A percentile compares a stretch with the other conserved stretches of the same genome.
phyloP scores from a whole-genome alignment of 1,284 basidiomycete genomes.

The Paramarasmius palmivorus region DNA sequence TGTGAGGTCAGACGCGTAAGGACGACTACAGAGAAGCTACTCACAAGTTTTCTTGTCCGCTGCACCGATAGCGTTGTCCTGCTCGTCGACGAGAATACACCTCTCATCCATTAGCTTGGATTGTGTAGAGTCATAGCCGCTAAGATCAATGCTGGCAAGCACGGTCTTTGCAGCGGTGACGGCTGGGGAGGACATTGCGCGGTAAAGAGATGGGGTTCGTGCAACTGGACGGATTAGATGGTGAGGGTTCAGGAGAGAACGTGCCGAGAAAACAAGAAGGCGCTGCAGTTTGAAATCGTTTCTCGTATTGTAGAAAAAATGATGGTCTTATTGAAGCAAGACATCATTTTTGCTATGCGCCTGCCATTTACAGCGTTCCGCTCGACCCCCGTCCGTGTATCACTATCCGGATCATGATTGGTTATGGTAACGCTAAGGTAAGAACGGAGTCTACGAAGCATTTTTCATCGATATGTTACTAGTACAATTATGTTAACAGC shows the following conservation, averaged over 20 bases:
- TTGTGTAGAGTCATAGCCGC: slow-evolving; percentile 79
- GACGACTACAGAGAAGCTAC: slow-evolving; percentile 23
- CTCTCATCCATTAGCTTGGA: slow-evolving; percentile 95
- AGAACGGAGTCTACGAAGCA: neutral
- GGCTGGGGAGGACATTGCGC: slow-evolving; percentile 55
- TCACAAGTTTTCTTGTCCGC: slow-evolving; percentile 96
- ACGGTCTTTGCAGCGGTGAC: slow-evolving; percentile 57
- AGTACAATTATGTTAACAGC: too few relatives aligned
- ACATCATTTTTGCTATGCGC: too few relatives aligned
- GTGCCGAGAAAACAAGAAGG: neutral
- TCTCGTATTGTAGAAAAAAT: too few relatives aligned
- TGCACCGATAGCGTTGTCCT: slow-evolving; percentile 89
- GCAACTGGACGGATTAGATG: neutral
- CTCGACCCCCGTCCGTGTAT: too few relatives aligned
- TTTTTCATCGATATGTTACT: neutral
- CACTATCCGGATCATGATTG: too few relatives aligned
- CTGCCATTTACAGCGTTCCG: neutral
- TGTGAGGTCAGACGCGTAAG: neutral
- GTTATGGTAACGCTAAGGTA: too few relatives aligned
- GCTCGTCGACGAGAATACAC: slow-evolving; percentile 92
- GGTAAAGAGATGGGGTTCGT: slow-evolving; percentile 15
- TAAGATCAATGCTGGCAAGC: slow-evolving; percentile 72
- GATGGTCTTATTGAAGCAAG: too few relatives aligned
- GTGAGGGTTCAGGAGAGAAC: neutral
- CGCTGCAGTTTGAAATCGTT: slow-evolving; percentile 1